phyloP scores from a whole-genome alignment of 2,329 filamentous ascomycete species.

The Arthrinium phaeospermum region DNA sequence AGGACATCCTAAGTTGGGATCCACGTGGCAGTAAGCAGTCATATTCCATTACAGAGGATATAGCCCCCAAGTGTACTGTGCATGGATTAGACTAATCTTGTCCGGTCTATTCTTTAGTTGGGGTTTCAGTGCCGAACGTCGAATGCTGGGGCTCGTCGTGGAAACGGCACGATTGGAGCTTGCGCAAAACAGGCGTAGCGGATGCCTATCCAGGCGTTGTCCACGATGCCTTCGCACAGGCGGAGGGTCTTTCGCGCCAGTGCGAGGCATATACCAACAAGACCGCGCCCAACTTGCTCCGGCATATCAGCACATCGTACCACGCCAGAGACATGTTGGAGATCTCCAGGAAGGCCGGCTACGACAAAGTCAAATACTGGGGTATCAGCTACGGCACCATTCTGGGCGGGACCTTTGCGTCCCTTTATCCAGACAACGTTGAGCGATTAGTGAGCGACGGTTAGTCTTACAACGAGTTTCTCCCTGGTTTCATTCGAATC shows the following conservation, averaged over 20 bases:
- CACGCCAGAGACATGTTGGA: slow-evolving; percentile 55
- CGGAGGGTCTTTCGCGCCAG: slow-evolving; percentile 43
- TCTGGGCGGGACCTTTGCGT: slow-evolving; percentile 57
- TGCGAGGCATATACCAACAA: slow-evolving; percentile 48
- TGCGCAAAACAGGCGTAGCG: slow-evolving; percentile 50
- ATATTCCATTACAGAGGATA: neutral
- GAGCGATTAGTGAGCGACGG: slow-evolving; percentile 55
- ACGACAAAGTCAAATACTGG: slow-evolving; percentile 47
- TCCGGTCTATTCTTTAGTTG: slow-evolving; percentile 42
- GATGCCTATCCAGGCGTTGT: slow-evolving; percentile 54
- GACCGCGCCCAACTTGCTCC: slow-evolving; percentile 38
- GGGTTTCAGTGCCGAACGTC: slow-evolving; percentile 54
- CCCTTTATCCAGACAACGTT: slow-evolving; percentile 57
- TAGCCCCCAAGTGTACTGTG: neutral
- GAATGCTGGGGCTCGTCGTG: slow-evolving; percentile 56
- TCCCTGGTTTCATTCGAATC: neutral
- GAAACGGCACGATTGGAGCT: slow-evolving; percentile 49
- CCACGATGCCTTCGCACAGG: slow-evolving; percentile 51
- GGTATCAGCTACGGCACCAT: slow-evolving; percentile 62
- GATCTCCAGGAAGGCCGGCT: slow-evolving; percentile 46
- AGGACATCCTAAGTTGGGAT: slow-evolving; percentile 57
- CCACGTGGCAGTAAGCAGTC: slow-evolving; percentile 46
- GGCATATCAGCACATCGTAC: slow-evolving; percentile 50
- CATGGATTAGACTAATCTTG: neutral
- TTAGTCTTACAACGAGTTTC: too few relatives aligned